A percentile compares a stretch with the other conserved stretches of the same genome.
Conservation (phyloP, 345 rosid genomes). For the Camelina neglecta region DNA sequence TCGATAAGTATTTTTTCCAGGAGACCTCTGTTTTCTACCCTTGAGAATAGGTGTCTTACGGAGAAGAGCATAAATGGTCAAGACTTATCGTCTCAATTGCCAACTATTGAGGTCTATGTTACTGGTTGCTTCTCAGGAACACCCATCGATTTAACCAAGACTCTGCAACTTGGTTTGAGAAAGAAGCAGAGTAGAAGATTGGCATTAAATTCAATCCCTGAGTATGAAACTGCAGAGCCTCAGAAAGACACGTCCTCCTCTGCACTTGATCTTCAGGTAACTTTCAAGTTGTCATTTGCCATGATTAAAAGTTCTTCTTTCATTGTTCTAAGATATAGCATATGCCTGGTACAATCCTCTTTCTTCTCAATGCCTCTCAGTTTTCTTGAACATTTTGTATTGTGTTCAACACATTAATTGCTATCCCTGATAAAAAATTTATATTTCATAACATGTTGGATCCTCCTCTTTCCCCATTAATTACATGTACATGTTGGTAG, state of each 20-base stretch:
- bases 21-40: not conserved
- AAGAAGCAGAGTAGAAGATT: conserved; percentile 69
- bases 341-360: not conserved
- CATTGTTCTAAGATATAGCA: conserved; percentile 3
- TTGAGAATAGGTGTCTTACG: not conserved
- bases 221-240: conserved; percentile 58
- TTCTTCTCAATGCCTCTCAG: too few relatives aligned
- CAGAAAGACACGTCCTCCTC: conserved; percentile 44
- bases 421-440: not conserved
- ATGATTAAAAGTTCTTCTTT: not conserved
- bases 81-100: conserved; percentile 49
- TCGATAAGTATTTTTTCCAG: not conserved
- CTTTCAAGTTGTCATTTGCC: conserved; percentile 15
- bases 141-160: conserved; percentile 81
- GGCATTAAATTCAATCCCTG: conserved; percentile 75
- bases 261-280: conserved; percentile 63
- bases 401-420: conserved; percentile 7
- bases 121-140: conserved; percentile 78
- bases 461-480: not conserved
- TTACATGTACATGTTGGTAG: not conserved
- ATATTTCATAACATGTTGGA: not conserved
- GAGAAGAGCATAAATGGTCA: conserved; percentile 32
- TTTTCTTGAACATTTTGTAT: conserved; percentile 1
- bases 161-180: conserved; percentile 61
- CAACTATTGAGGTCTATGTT: conserved; percentile 80